These are phyloP conservation scores for Pythium plurisporium DNA, from an alignment of 352 stramenopile genomes.

Conservation along the genomic window DNA sequence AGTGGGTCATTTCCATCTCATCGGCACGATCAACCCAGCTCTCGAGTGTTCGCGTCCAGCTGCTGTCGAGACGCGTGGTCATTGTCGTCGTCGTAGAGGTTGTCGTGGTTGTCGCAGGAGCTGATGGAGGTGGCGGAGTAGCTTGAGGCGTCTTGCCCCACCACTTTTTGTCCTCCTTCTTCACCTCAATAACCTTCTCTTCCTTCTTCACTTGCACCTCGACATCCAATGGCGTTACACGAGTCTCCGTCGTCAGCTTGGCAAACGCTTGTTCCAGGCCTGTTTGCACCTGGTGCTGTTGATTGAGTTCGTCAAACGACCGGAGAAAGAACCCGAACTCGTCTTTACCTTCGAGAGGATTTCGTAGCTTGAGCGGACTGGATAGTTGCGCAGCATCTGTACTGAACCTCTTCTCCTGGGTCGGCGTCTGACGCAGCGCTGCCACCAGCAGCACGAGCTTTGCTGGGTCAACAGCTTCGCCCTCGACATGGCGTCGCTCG, in stretches of 20 bases:
- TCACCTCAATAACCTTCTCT: conserved; percentile 7
- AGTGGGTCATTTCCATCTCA: conserved; percentile 61
- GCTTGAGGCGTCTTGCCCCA: background rate
- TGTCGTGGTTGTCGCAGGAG: background rate
- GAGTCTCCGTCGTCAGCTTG: background rate
- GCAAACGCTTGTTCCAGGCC: conserved; percentile 47
- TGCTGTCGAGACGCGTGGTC: conserved; percentile 2
- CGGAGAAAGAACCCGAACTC: conserved; percentile 68
- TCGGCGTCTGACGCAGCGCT: conserved; percentile 40
- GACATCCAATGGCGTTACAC: conserved; percentile 16
- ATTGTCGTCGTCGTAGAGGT: conserved; percentile 22
- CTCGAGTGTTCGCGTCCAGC: conserved; percentile 49
- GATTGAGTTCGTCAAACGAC: conserved; percentile 55
- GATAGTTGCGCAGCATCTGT: background rate
- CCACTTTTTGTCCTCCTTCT: conserved; percentile 4
- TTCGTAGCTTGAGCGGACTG: conserved; percentile 13
- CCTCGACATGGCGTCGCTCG: conserved; percentile 27
- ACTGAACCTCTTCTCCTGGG: background rate
- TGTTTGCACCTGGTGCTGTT: conserved; percentile 49
- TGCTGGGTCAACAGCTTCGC: conserved; percentile 42
- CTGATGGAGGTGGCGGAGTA: background rate
- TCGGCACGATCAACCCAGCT: conserved; percentile 60
- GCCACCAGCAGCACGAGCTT: conserved; percentile 46
- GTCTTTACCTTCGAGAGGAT: conserved; percentile 32
- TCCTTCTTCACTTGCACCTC: conserved; percentile 11